Evolutionary conservation across 352 stramenopile species (phyloP).

Genomic region (Phytophthora cryptogea): DNA sequence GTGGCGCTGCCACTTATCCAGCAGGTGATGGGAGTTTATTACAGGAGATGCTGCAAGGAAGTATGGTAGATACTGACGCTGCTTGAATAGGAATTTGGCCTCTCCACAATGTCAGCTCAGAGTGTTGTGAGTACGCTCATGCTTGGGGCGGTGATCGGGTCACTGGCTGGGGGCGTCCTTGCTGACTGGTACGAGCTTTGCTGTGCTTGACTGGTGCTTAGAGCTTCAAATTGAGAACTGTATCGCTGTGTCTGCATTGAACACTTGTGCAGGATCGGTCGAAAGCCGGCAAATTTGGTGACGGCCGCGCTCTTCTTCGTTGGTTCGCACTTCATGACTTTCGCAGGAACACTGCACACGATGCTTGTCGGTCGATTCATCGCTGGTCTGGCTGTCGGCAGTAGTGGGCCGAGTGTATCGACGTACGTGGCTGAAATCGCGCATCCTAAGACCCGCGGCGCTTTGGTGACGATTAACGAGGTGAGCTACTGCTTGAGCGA

Average conservation of each 20-base stretch:
- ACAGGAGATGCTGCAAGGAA: not conserved
- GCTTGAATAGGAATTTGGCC: slow-evolving; percentile 44
- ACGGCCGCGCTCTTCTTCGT: slow-evolving; percentile 62
- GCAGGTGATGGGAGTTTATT: slow-evolving; percentile 25
- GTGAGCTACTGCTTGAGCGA: slow-evolving; percentile 11
- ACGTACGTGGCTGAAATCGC: slow-evolving; percentile 76
- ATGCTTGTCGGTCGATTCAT: slow-evolving; percentile 73
- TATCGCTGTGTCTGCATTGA: not conserved
- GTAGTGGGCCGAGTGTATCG: slow-evolving; percentile 66
- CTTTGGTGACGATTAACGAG: slow-evolving; percentile 69
- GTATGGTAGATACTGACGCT: not conserved
- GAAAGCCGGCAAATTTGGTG: slow-evolving; percentile 65
- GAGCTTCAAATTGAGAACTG: not conserved
- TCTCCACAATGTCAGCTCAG: slow-evolving; percentile 57
- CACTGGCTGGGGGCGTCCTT: slow-evolving; percentile 53
- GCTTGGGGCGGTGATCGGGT: slow-evolving; percentile 69
- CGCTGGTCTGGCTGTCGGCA: slow-evolving; percentile 63
- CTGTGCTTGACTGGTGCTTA: not conserved
- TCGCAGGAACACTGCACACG: slow-evolving; percentile 45
- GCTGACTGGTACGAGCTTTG: slow-evolving; percentile 44
- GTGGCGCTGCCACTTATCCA: slow-evolving; percentile 71
- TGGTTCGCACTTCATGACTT: slow-evolving; percentile 73
- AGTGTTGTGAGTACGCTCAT: slow-evolving; percentile 72
- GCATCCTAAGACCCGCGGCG: slow-evolving; percentile 52
- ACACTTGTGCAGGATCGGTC: slow-evolving; percentile 49